These are phyloP conservation scores for Xylariaceae sp. DNA, from an alignment of 2,329 filamentous ascomycete species.

Conservation along the genomic window DNA sequence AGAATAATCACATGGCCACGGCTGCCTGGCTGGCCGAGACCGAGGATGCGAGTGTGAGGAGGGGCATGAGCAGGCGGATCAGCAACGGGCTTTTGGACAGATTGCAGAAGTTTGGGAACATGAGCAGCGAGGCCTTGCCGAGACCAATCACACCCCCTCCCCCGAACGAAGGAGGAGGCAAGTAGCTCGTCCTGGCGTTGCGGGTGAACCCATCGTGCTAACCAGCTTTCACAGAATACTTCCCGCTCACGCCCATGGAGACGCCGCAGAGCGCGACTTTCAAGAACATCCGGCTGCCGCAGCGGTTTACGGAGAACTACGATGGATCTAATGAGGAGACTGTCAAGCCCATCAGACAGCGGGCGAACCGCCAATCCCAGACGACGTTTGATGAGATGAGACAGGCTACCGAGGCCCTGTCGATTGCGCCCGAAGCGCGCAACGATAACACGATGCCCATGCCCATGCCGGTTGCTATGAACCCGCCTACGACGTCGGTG, in stretches of 20 bases:
- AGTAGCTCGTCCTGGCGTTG: conserved; percentile 26
- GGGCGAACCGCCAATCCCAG: conserved; percentile 41
- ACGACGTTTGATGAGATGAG: conserved; percentile 56
- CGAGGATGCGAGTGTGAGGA: conserved; percentile 34
- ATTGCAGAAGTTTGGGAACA: conserved; percentile 53
- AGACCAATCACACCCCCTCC: conserved; percentile 59
- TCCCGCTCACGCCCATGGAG: conserved; percentile 62
- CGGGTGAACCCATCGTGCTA: conserved; percentile 6
- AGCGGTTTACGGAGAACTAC: conserved; percentile 55
- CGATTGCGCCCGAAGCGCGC: conserved; percentile 51
- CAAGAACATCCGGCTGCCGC: conserved; percentile 40
- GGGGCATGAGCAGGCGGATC: conserved; percentile 45
- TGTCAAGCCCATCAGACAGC: conserved; percentile 50
- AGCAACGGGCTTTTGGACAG: conserved; percentile 58
- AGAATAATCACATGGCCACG: conserved; percentile 40
- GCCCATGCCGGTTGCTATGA: conserved; percentile 31
- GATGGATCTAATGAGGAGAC: conserved; percentile 64
- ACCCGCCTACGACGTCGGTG: conserved; percentile 51
- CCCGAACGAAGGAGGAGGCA: conserved; percentile 55
- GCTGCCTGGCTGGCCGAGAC: conserved; percentile 49
- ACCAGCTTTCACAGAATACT: conserved; percentile 45
- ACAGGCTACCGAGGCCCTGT: conserved; percentile 48
- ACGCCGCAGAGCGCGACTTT: conserved; percentile 50
- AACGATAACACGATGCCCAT: conserved; percentile 45
- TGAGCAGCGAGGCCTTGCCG: conserved; percentile 41